A percentile compares a stretch with the other conserved stretches of the same genome.
Conservation (phyloP, 192 early-diverging fungal genomes). For the Pilaira anomala region DNA sequence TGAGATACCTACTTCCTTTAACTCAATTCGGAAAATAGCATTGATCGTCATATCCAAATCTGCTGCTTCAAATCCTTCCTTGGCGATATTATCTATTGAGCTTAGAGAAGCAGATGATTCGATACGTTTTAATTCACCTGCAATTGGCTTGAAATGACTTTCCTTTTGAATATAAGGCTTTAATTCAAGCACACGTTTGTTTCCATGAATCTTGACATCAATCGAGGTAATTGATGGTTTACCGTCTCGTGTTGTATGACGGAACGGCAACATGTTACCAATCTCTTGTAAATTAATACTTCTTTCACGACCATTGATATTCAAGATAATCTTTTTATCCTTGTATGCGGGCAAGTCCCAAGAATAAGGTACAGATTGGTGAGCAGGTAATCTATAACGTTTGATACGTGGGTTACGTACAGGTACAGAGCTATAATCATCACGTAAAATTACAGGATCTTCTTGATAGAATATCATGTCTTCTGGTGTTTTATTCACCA, state of each 20-base stretch:
- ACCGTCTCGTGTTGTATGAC: constrained; percentile 53
- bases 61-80: constrained; percentile 50
- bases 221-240: constrained; percentile 55
- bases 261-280: constrained; percentile 81
- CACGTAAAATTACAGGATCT: constrained; percentile 34
- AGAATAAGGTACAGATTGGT: constrained; percentile 70
- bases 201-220: constrained; percentile 70
- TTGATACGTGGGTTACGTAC: not conserved
- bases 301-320: constrained; percentile 71
- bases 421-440: constrained; percentile 21
- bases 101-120: constrained; percentile 7
- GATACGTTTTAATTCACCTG: not conserved
- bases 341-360: constrained; percentile 85
- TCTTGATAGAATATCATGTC: constrained; percentile 81
- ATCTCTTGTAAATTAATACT: constrained; percentile 87
- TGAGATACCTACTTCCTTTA: constrained; percentile 91
- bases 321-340: constrained; percentile 72
- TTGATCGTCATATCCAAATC: constrained; percentile 49
- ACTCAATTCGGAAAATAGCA: constrained; percentile 63
- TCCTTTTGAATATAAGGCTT: constrained; percentile 62
- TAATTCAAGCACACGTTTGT: constrained; percentile 65
- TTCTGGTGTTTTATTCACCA: constrained; percentile 72
- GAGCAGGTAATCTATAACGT: constrained; percentile 37
- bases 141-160: constrained; percentile 56
- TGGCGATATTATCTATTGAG: constrained; percentile 8